phyloP scores from a whole-genome alignment of 1,284 basidiomycete species.

The Leccinum huronense region DNA sequence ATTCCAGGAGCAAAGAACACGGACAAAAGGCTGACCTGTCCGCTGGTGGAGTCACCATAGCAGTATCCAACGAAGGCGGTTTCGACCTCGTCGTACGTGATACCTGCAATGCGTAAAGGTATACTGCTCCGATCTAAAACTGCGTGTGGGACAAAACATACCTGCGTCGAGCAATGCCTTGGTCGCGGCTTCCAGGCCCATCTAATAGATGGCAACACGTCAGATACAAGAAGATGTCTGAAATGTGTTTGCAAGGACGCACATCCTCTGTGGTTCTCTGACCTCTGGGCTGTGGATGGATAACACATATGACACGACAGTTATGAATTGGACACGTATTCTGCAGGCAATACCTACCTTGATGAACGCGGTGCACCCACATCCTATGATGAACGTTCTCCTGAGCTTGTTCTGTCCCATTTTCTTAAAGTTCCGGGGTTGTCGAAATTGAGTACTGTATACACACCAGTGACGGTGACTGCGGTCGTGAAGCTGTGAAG shows the following conservation, averaged over 20 bases:
- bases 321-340: not conserved
- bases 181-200: constrained; percentile 22
- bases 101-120: constrained; percentile 42
- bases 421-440: not conserved
- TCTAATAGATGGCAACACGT: constrained; percentile 9
- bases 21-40: constrained; percentile 48
- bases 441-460: not conserved
- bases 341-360: constrained; percentile 16
- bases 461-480: no score
- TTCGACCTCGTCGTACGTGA: constrained; percentile 78
- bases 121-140: not conserved
- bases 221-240: not conserved
- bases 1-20: not conserved
- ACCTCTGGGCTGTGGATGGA: constrained; percentile 22
- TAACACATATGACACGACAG: not conserved
- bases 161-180: constrained; percentile 28
- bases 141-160: not conserved
- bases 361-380: constrained; percentile 29
- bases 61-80: constrained; percentile 79
- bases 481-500: no score
- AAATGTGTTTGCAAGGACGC: not conserved
- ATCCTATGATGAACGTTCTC: constrained; percentile 28
- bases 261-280: constrained; percentile 29
- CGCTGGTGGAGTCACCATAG: constrained; percentile 78
- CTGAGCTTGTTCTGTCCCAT: constrained; percentile 19